phyloP scores from a whole-genome alignment of 2,329 filamentous ascomycete genomes.

The Ceratocystis colombiana region DNA sequence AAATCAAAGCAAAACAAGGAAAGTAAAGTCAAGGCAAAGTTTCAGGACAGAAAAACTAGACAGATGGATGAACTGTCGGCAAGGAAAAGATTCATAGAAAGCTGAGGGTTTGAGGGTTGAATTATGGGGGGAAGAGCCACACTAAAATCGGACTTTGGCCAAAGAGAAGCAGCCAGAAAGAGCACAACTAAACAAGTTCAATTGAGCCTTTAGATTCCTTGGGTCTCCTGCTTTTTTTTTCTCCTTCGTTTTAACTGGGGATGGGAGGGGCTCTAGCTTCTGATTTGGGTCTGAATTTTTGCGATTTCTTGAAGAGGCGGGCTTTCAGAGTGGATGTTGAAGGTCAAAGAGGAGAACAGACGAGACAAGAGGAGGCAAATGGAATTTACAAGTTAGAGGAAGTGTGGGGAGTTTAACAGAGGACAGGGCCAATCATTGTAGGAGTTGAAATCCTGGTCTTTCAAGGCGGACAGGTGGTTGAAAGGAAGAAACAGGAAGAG shows the following conservation, averaged over 20 bases:
- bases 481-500: background rate
- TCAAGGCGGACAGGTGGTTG: background rate
- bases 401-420: conserved; percentile 9
- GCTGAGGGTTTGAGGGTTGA: conserved; percentile 12
- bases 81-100: background rate
- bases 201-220: background rate
- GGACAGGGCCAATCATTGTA: conserved; percentile 4
- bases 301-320: background rate
- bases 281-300: conserved; percentile 4
- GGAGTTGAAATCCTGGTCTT: background rate
- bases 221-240: background rate
- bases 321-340: background rate
- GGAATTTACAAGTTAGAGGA: conserved; percentile 6
- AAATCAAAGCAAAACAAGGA: background rate
- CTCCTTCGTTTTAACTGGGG: background rate
- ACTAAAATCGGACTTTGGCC: conserved; percentile 8
- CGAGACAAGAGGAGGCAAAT: conserved; percentile 8
- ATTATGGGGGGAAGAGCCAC: conserved; percentile 5
- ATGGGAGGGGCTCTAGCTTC: conserved; percentile 1
- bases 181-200: background rate
- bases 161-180: background rate
- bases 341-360: conserved; percentile 8
- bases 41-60: conserved; percentile 5
- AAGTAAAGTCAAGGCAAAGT: background rate
- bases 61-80: background rate